These are phyloP conservation scores for Phoma herbarum DNA, from an alignment of 2,329 filamentous ascomycete species.

Conservation along the genomic window DNA sequence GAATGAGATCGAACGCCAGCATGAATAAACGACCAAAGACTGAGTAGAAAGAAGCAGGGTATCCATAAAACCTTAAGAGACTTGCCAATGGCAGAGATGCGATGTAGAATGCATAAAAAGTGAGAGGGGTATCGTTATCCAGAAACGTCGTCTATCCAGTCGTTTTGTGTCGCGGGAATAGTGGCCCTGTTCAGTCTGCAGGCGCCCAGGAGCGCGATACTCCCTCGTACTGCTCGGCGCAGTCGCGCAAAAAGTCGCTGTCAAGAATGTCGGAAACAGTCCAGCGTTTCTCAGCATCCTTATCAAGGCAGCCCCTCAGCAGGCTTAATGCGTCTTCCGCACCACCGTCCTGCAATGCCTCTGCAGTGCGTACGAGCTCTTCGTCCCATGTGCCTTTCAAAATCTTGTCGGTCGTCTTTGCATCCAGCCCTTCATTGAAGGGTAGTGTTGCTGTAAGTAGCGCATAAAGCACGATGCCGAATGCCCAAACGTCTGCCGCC, in stretches of 20 bases:
- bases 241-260: conserved; percentile 62
- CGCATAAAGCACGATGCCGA: conserved; percentile 69
- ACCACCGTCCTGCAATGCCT: conserved; percentile 47
- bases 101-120: conserved; percentile 3
- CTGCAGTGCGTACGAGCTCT: conserved; percentile 57
- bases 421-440: conserved; percentile 68
- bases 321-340: conserved; percentile 63
- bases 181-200: conserved; percentile 26
- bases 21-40: conserved; percentile 8
- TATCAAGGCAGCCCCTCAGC: conserved; percentile 66
- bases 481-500: conserved; percentile 72
- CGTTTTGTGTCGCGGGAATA: not conserved
- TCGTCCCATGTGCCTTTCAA: conserved; percentile 67
- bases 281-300: conserved; percentile 65
- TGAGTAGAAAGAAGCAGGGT: conserved; percentile 30
- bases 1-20: not conserved
- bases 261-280: conserved; percentile 64
- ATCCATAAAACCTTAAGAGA: conserved; percentile 25
- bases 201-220: conserved; percentile 42
- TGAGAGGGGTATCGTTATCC: conserved; percentile 40
- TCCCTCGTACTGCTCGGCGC: conserved; percentile 40
- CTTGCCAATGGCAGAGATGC: conserved; percentile 4
- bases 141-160: conserved; percentile 19
- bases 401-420: conserved; percentile 68
- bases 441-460: conserved; percentile 69